Base-by-base conservation (phyloP, 768 basidiomycete genomes). In the Lactifluus rugatus region DNA sequence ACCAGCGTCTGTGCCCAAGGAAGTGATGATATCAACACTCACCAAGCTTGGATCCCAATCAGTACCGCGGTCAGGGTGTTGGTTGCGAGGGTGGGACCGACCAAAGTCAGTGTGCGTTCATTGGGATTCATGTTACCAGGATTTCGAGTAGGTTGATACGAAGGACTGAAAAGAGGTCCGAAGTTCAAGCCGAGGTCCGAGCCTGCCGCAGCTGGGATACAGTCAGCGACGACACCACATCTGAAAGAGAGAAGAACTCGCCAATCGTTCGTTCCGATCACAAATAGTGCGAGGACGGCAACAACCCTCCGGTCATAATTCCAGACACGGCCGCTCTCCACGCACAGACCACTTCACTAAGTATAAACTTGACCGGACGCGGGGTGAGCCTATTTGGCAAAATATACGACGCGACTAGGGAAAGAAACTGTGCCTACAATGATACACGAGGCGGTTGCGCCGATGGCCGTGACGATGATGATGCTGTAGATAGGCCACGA, bases 261-360 rank as follows among this genome's bases (percentile, higher is more conserved):
- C 59, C 48, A 1, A 26, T n/a, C n/a, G n/a, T n/a, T 51, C 4
- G 36, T 50, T 1, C 59, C 59, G 14, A 60, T 26, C 19, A 60
- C n/a, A 36, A 52, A 60, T 2, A 52, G 5, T 8, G 44, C 26
- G 21, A 60, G 54, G 36, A 26, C 17, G 3, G 54, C 36, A 8
- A 56, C 23, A 19, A 60, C 31, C 8, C 54, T 55, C 36, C 54
- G 42, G 32, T 60, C 49, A 10, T 60, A 56, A 21, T 60, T 60
- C 59, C 59, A 60, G 26, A 60, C 21, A 56, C 54, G 0, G 54
- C 53, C 16, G 59, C 59, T 42, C 59, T 60, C 59, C 59, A 60
- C 9, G 59, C 59, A 21, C 44, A 51, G 21, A 60, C 54, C 2
- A 39, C n/a, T 8, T 51, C 28, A 10, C 44, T 41, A 21, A 60